These are phyloP conservation scores for Tolypocladium amazonense DNA, from an alignment of 2,329 filamentous ascomycete species.

Conservation along the genomic window DNA sequence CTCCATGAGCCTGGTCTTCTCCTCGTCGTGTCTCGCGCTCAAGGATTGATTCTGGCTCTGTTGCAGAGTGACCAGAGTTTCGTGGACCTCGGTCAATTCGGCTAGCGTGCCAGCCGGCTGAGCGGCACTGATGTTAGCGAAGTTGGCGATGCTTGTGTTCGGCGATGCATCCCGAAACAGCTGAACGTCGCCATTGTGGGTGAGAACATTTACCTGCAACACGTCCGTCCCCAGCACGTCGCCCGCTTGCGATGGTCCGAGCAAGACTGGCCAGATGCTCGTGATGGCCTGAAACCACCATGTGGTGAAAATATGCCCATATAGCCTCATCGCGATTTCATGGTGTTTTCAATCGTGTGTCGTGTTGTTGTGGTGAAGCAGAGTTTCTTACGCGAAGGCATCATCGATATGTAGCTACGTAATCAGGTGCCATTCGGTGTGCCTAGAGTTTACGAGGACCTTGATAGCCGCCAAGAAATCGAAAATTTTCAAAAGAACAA, in stretches of 20 bases:
- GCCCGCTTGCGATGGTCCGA: background rate
- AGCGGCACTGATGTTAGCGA: background rate
- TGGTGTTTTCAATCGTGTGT: background rate
- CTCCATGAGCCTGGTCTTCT: constrained; percentile 18
- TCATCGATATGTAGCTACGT: background rate
- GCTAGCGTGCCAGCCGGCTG: background rate
- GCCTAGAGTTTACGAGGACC: background rate
- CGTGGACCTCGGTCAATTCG: constrained; percentile 12
- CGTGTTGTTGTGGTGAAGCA: background rate
- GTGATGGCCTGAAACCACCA: background rate
- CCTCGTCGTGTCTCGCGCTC: constrained; percentile 15
- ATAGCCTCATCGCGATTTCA: background rate
- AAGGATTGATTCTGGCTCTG: constrained; percentile 8
- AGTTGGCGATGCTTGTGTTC: background rate
- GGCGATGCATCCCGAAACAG: too few species aligned
- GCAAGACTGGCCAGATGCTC: too few species aligned
- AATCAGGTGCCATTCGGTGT: background rate
- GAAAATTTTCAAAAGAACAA: background rate
- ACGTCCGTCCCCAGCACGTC: background rate
- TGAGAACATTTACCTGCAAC: background rate
- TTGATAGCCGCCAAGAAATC: background rate
- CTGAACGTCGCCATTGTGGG: background rate
- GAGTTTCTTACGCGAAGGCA: background rate
- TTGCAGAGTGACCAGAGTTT: constrained; percentile 15
- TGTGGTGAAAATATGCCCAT: background rate